Percentiles rank a stretch among this genome's conserved stretches.
phyloP scores from a whole-genome alignment of 2,329 filamentous ascomycete genomes.

The Drechslerella coelobrocha region DNA sequence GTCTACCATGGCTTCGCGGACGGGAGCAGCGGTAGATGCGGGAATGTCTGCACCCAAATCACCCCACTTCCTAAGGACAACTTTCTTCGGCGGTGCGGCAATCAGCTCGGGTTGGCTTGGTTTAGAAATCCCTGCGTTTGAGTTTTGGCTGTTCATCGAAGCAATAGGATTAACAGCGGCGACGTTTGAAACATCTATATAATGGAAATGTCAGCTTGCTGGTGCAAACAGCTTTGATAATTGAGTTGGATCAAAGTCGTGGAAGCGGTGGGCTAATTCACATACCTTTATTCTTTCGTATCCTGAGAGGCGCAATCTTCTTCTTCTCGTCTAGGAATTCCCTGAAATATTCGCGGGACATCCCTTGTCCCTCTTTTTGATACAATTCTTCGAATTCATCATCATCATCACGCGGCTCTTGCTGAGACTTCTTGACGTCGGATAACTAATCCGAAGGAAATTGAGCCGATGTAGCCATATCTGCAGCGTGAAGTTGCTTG shows the following conservation, averaged over 20 bases:
- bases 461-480: not conserved
- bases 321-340: constrained; percentile 28
- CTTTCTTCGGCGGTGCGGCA: not conserved
- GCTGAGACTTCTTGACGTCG: not conserved
- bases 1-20: constrained; percentile 26
- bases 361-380: constrained; percentile 21
- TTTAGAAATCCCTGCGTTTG: not conserved
- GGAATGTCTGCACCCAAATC: constrained; percentile 21
- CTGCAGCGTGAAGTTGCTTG: not conserved
- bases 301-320: constrained; percentile 17
- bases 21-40: not conserved
- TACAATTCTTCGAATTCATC: constrained; percentile 17
- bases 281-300: constrained; percentile 14
- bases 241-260: too few species aligned
- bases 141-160: too few species aligned
- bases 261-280: not conserved
- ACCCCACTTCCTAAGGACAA: constrained; percentile 1
- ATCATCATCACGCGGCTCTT: not conserved
- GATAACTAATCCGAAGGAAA: constrained; percentile 6
- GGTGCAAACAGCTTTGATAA: too few species aligned
- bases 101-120: not conserved
- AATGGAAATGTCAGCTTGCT: too few species aligned
- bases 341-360: constrained; percentile 15
- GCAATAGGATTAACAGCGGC: too few species aligned
- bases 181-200: not conserved